Evolutionary conservation across 1,139 yeast genomes (phyloP), one percentile per base, ranked within the genome.

Genomic region (Suhomyces maxii): DNA sequence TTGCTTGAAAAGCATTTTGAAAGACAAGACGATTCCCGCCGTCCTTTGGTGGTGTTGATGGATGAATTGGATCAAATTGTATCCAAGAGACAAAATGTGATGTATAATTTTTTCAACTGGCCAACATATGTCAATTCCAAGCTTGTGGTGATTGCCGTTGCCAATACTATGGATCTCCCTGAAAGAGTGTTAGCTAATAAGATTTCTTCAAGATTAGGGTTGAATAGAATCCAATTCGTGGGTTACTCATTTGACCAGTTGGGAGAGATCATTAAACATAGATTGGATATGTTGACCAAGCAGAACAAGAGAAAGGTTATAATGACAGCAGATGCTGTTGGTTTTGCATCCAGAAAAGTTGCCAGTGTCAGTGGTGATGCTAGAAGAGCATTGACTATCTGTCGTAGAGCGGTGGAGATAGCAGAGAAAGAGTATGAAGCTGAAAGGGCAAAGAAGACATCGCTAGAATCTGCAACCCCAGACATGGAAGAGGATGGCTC

Each of bases 311-410:
- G 64, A 39, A 70, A 71, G 42, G 74, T 80, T 18, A 60, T 63
- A 9, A 76, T 91, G 44, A 81, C 82, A 34, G 71, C 76, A 25
- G 96, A 88, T 61, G 97, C 99, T 0, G 80, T 91, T 50, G 93
- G 86, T 49, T 90, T 87, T 71, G 97, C 97, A 0, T 83, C 97
- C 1, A 79, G 97, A 64, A 90, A 90, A 64, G 95, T 93, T 37
- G 97, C 98, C 7, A 84, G 95, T 68, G 97, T 93, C 5, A 87
- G 95, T 64, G 99, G 99, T 47, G 99, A 93, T 71, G 99, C 98
- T 1, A 76, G 99, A 57, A 75, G 98, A 53, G 98, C 97, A 0
- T 71, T 95, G 46, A 88, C 88, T 49, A 88, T 93, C 12, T 88
- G 97, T 60, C 78, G 95, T 38, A 72, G 98, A 49, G 97, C 98